Base-by-base conservation (phyloP, 345 rosid species). In the Xanthoceras sorbifolium region DNA sequence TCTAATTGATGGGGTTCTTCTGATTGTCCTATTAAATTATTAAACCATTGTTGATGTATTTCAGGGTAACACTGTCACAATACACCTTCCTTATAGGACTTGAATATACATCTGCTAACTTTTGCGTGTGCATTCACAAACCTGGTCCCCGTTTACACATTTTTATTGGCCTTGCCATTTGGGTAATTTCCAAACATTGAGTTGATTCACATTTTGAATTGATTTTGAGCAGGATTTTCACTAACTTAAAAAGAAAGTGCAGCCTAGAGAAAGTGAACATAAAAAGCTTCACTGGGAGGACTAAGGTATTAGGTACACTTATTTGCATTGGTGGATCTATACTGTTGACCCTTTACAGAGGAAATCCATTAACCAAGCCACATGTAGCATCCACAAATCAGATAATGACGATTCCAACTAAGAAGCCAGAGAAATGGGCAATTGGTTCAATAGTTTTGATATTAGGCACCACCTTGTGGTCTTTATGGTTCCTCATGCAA, bases 11-110 rank as follows among this genome's bases (percentile, higher is more conserved):
- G 55, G 59, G 22, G 20, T 20, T 38, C 26, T 17, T 29, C 29
- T 28, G 55, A 25, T 44, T 48, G 29, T 46, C n/a, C 9, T 6
- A 34, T 26, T 28, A 6, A 6, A 25, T 40, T 5, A 2, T 36
- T 22, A n/a, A n/a, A 11, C 32, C 28, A 15, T 72, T 74, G 44
- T 25, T 74, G 50, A 63, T 52, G 12, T 44, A 20, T 36, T 36
- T 82, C 88, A 90, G 97, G 85, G 84, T 89, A 77, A 87, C 93
- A 40, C 82, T 92, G 42, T 78, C 90, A n/a, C 95, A 92, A 75
- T 89, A 82, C 77, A 84, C 86, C 80, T 88, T 90, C 81, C 88
- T 92, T 44, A 86, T 87, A 42, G 95, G 97, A 67, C 85, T 92
- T 61, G 78, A 88, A 79, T 84, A 89, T 73, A 89, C 97, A 73